Percentiles rank a stretch among this genome's conserved stretches.
phyloP scores from a whole-genome alignment of 768 basidiomycete species.

The Clitopilus passeckerianus region DNA sequence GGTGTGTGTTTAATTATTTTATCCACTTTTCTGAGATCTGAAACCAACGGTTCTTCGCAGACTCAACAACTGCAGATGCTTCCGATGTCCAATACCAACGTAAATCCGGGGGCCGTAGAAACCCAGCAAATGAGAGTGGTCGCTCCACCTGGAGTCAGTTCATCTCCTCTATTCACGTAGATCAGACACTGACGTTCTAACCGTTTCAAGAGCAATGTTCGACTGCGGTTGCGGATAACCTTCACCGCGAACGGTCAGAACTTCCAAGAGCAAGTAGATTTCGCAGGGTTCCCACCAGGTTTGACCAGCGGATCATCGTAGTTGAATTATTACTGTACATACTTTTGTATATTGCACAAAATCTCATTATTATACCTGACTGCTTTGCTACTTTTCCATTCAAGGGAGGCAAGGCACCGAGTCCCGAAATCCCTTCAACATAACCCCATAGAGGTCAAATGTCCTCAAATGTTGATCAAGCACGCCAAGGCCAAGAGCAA shows the following conservation, averaged over 20 bases:
- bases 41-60: constrained; percentile 30
- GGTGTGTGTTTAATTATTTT: constrained; percentile 34
- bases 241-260: constrained; percentile 65
- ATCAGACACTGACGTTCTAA: constrained; percentile 1
- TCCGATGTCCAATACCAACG: constrained; percentile 86
- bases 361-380: neutral
- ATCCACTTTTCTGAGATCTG: neutral
- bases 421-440: too few relatives aligned
- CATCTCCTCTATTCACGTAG: constrained; percentile 11
- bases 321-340: constrained; percentile 7
- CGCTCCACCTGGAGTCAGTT: constrained; percentile 78
- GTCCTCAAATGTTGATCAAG: too few relatives aligned
- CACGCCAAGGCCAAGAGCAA: neutral
- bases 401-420: too few relatives aligned
- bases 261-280: constrained; percentile 92
- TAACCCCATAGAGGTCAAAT: too few relatives aligned
- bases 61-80: constrained; percentile 97
- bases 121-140: constrained; percentile 95
- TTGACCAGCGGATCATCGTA: constrained; percentile 49
- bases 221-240: constrained; percentile 81
- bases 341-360: neutral
- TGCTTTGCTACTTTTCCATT: too few relatives aligned
- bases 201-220: constrained; percentile 61
- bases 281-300: constrained; percentile 80
- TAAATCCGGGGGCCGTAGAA: constrained; percentile 75